A percentile compares a stretch with the other conserved stretches of the same genome.
These are phyloP conservation scores for Actinomucor elegans DNA, from an alignment of 371 early-diverging fungal genomes.

Conservation along the genomic window DNA sequence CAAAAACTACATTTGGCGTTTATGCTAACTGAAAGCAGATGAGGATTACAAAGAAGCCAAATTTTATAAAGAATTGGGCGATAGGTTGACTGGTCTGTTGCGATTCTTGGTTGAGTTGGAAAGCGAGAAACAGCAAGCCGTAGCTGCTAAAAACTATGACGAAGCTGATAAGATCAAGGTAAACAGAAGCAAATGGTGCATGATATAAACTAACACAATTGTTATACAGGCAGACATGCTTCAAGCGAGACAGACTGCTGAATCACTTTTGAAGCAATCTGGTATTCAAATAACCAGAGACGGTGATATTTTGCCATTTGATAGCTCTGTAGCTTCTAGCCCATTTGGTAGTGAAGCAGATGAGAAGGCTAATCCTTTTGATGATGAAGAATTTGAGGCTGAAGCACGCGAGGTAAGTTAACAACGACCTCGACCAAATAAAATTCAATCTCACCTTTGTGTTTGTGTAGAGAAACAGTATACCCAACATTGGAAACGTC, in stretches of 20 bases:
- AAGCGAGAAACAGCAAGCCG: slow-evolving; percentile 58
- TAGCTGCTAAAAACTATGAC: slow-evolving; percentile 71
- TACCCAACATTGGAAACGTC: neutral
- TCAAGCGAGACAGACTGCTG: slow-evolving; percentile 19
- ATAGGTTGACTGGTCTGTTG: slow-evolving; percentile 31
- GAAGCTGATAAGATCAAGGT: slow-evolving; percentile 75
- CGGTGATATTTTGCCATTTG: slow-evolving; percentile 18
- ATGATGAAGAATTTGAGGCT: neutral
- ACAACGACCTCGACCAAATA: too few relatives aligned
- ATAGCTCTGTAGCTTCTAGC: too few relatives aligned
- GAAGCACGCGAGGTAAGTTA: neutral
- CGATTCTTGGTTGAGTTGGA: slow-evolving; percentile 59
- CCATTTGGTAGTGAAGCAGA: too few relatives aligned
- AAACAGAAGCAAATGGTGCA: too few relatives aligned
- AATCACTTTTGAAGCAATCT: slow-evolving; percentile 18
- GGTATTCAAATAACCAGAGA: slow-evolving; percentile 25
- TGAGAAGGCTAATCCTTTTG: too few relatives aligned
- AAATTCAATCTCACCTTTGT: neutral
- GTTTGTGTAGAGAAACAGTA: neutral
- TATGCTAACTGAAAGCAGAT: slow-evolving; percentile 4
- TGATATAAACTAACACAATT: neutral
- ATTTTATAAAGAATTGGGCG: slow-evolving; percentile 44
- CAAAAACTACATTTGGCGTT: neutral
- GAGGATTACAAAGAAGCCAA: slow-evolving; percentile 68
- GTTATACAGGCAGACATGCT: slow-evolving; percentile 18